phyloP scores from a whole-genome alignment of 2,329 filamentous ascomycete species.

The Mollisiaceae sp. region DNA sequence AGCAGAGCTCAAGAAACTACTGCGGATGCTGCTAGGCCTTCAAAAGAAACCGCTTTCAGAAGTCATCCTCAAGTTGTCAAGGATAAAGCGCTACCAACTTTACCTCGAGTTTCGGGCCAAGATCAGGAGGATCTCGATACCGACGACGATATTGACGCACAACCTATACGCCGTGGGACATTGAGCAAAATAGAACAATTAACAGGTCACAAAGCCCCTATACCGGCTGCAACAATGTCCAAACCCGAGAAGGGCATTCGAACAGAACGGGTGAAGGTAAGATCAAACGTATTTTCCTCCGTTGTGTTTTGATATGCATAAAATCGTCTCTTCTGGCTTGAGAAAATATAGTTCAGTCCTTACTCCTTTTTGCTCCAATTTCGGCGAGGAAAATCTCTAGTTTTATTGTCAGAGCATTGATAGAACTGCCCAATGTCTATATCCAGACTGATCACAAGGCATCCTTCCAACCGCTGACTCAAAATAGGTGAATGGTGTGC shows the following conservation, averaged over 20 bases:
- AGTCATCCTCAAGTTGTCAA: slow-evolving; percentile 26
- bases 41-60: slow-evolving; percentile 30
- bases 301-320: neutral
- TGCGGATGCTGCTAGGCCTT: slow-evolving; percentile 23
- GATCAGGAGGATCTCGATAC: slow-evolving; percentile 23
- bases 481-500: slow-evolving; percentile 31
- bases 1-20: slow-evolving; percentile 20
- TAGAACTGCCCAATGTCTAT: neutral
- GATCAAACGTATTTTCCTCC: neutral
- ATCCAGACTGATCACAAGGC: neutral
- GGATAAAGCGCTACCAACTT: slow-evolving; percentile 33
- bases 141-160: slow-evolving; percentile 25
- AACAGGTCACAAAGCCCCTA: slow-evolving; percentile 32
- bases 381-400: neutral
- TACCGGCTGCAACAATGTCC: slow-evolving; percentile 14
- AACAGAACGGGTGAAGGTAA: slow-evolving; percentile 31
- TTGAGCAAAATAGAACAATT: slow-evolving; percentile 40
- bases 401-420: neutral
- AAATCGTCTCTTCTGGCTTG: neutral
- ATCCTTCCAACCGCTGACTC: neutral
- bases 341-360: neutral
- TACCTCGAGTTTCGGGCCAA: slow-evolving; percentile 22
- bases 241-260: slow-evolving; percentile 29
- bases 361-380: neutral
- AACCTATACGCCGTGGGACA: slow-evolving; percentile 37